Percentiles rank a stretch among this genome's conserved stretches.
phyloP scores from a whole-genome alignment of 345 rosid species.

The Diplotaxis tenuifolia region DNA sequence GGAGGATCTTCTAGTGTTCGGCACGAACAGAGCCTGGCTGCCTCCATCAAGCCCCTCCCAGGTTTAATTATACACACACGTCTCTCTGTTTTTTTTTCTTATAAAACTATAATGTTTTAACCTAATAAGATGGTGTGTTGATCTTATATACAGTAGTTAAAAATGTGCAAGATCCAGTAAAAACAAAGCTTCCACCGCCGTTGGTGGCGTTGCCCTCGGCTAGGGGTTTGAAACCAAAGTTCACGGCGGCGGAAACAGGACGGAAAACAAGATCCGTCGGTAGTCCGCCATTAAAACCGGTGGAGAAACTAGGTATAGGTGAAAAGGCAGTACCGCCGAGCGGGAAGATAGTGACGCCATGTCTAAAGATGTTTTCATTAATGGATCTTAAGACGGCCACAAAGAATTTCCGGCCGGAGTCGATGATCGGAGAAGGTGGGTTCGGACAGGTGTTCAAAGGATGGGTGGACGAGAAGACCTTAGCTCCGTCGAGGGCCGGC shows the following conservation, averaged over 20 bases:
- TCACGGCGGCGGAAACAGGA: constrained; percentile 7
- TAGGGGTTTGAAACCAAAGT: constrained; percentile 5
- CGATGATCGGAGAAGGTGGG: constrained; percentile 85
- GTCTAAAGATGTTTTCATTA: constrained; percentile 55
- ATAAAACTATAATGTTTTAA: neutral
- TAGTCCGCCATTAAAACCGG: neutral
- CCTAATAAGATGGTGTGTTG: neutral
- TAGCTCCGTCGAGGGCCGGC: constrained; percentile 58
- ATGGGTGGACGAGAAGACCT: constrained; percentile 65
- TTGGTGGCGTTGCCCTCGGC: constrained; percentile 10
- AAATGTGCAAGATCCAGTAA: neutral
- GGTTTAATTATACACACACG: constrained; percentile 27
- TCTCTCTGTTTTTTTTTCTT: neutral
- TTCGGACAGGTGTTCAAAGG: constrained; percentile 89
- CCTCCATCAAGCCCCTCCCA: constrained; percentile 27
- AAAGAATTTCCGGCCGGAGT: constrained; percentile 69
- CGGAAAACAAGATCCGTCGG: constrained; percentile 21
- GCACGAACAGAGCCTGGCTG: constrained; percentile 29
- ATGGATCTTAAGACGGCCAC: constrained; percentile 57
- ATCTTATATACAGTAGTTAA: constrained; percentile 6
- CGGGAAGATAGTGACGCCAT: constrained; percentile 40
- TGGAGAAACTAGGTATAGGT: constrained; percentile 6
- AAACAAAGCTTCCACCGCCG: constrained; percentile 23
- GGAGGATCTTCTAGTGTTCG: constrained; percentile 36
- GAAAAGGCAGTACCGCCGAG: constrained; percentile 26